These are phyloP conservation scores for Gracilaria domingensis DNA, from an alignment of 23 red algal genomes.

Conservation along the genomic window DNA sequence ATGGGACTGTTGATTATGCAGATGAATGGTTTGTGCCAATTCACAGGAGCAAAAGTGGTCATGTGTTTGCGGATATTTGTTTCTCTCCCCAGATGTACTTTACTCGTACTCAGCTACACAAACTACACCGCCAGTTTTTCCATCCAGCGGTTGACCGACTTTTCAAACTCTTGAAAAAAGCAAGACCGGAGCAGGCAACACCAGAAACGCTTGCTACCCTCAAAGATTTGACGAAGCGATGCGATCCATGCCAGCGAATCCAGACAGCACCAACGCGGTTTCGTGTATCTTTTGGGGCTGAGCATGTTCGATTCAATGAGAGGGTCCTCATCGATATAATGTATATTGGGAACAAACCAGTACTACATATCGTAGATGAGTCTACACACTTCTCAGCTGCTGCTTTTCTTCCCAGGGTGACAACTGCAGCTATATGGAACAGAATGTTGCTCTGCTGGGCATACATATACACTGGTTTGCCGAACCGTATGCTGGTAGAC, in stretches of 20 bases:
- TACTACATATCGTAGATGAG: constrained; percentile 53
- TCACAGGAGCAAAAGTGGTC: neutral
- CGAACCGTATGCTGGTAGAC: constrained; percentile 57
- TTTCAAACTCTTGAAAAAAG: constrained; percentile 17
- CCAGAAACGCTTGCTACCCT: neutral
- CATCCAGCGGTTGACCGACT: constrained; percentile 27
- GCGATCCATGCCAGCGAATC: constrained; percentile 55
- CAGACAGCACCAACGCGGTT: constrained; percentile 26
- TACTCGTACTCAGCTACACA: constrained; percentile 15
- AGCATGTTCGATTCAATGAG: constrained; percentile 46
- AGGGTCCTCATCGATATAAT: constrained; percentile 47
- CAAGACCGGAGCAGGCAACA: constrained; percentile 38
- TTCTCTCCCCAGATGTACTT: neutral
- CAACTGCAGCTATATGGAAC: neutral
- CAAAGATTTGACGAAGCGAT: constrained; percentile 32
- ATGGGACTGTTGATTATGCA: neutral
- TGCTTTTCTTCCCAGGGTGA: neutral
- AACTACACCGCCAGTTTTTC: constrained; percentile 48
- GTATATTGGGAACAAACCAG: constrained; percentile 48
- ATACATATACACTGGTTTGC: constrained; percentile 26
- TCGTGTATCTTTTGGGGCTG: constrained; percentile 6
- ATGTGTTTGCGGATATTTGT: constrained; percentile 5
- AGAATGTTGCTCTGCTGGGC: neutral
- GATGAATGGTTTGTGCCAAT: constrained; percentile 40
- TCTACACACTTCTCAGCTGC: constrained; percentile 8